A percentile compares a stretch with the other conserved stretches of the same genome.
Evolutionary conservation across 257 asterid genomes (phyloP).

Genomic region (Forsythia suspensa): DNA sequence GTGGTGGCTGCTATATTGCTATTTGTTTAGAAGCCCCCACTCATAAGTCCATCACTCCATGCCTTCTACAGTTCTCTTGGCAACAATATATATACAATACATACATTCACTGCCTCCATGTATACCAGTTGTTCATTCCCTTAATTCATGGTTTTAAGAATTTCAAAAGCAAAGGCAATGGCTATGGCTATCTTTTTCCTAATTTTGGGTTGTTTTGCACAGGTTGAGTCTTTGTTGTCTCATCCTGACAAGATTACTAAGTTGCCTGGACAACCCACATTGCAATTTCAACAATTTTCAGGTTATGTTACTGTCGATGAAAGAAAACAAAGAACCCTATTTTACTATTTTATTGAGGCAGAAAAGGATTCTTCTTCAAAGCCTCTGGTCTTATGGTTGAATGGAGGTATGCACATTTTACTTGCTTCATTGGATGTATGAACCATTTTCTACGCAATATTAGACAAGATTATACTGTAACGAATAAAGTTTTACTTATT

Average conservation of each 20-base stretch:
- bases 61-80: constrained; percentile 33
- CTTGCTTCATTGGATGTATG: not conserved
- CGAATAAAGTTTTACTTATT: too few relatives aligned
- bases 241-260: constrained; percentile 52
- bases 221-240: constrained; percentile 32
- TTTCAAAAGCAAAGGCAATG: constrained; percentile 28
- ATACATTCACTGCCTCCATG: constrained; percentile 9
- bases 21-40: constrained; percentile 41
- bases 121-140: not conserved
- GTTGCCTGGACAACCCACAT: constrained; percentile 69
- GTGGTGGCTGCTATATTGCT: too few relatives aligned
- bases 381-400: constrained; percentile 70
- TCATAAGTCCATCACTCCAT: constrained; percentile 41
- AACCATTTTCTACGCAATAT: not conserved
- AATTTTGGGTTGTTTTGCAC: constrained; percentile 29
- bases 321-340: constrained; percentile 47
- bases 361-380: constrained; percentile 48
- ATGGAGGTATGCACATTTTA: constrained; percentile 52
- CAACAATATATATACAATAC: constrained; percentile 29
- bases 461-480: not conserved
- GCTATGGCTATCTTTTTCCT: constrained; percentile 29
- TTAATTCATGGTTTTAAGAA: constrained; percentile 16
- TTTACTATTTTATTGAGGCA: constrained; percentile 73
- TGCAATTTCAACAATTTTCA: constrained; percentile 58
- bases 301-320: constrained; percentile 67